Percentiles rank a stretch among this genome's conserved stretches.
Conservation (phyloP, 1,284 basidiomycete genomes). For the Apiotrichum sp. region DNA sequence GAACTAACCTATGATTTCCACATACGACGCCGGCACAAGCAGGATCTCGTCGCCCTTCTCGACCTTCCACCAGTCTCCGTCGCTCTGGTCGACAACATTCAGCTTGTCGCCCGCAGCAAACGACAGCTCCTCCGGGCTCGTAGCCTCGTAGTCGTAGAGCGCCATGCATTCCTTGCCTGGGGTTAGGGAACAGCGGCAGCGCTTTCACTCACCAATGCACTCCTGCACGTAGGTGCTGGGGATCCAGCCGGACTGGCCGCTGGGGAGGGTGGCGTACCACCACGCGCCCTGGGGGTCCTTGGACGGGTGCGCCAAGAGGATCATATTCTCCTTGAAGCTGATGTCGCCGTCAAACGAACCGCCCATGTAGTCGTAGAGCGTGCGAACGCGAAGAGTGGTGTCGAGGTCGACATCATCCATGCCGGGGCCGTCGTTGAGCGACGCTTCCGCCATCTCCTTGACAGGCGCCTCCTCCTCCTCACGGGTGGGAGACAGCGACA, state of each 20-base stretch:
- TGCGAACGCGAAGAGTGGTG: slow-evolving; percentile 58
- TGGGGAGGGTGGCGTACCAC: slow-evolving; percentile 77
- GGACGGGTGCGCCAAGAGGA: slow-evolving; percentile 75
- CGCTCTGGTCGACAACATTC: slow-evolving; percentile 68
- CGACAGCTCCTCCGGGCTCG: slow-evolving; percentile 68
- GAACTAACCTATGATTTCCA: slow-evolving; percentile 83
- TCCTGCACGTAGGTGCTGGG: slow-evolving; percentile 81
- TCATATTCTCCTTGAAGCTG: slow-evolving; percentile 77
- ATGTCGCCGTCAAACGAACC: slow-evolving; percentile 82
- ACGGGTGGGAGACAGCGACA: slow-evolving; percentile 22
- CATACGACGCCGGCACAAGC: slow-evolving; percentile 80
- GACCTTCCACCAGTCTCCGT: slow-evolving; percentile 89
- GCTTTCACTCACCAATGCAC: slow-evolving; percentile 56
- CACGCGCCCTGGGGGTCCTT: slow-evolving; percentile 64
- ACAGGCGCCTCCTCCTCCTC: slow-evolving; percentile 23
- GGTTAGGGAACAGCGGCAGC: background rate
- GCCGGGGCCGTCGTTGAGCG: slow-evolving; percentile 14
- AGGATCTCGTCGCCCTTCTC: slow-evolving; percentile 74
- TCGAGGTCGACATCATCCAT: slow-evolving; percentile 17
- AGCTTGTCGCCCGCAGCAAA: slow-evolving; percentile 73
- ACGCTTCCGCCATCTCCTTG: background rate
- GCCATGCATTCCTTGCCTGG: slow-evolving; percentile 48
- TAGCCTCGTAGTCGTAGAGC: slow-evolving; percentile 66
- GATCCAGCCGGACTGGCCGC: slow-evolving; percentile 76
- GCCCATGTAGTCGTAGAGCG: slow-evolving; percentile 74